Conservation (phyloP, 2,329 filamentous ascomycete genomes). For the Epichloe coenophiala region DNA sequence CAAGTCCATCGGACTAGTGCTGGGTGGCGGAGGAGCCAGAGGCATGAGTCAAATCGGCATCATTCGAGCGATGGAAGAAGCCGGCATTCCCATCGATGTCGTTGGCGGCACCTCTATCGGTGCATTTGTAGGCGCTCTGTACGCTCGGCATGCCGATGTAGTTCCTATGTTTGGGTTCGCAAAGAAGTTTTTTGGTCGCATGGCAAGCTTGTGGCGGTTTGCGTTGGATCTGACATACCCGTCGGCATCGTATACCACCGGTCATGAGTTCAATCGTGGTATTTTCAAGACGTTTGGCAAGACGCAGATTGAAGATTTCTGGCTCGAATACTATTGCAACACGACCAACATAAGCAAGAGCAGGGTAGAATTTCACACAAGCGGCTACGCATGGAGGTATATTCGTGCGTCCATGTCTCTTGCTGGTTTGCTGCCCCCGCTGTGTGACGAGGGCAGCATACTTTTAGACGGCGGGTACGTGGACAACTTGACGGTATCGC, state of each 20-base stretch:
- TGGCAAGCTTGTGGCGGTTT: conserved; percentile 99
- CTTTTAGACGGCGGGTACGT: conserved; percentile 92
- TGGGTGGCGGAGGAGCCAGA: conserved; percentile 84
- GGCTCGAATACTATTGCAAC: conserved; percentile 98
- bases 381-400: conserved; percentile 95
- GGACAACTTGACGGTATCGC: conserved; percentile 89
- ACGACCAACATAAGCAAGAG: conserved; percentile 98
- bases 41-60: conserved; percentile 89
- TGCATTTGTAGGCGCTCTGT: conserved; percentile 86
- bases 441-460: conserved; percentile 96
- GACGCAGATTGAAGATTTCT: conserved; percentile 96
- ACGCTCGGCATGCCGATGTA: conserved; percentile 89
- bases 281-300: conserved; percentile 98
- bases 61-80: conserved; percentile 88
- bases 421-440: conserved; percentile 77
- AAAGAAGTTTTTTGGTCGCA: conserved; percentile 96
- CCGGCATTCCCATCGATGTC: conserved; percentile 89
- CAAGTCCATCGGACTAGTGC: conserved; percentile 84
- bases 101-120: conserved; percentile 94
- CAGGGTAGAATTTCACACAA: conserved; percentile 82
- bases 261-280: conserved; percentile 95
- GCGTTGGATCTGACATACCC: conserved; percentile 92
- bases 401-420: conserved; percentile 94
- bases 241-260: conserved; percentile 91
- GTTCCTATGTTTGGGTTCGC: conserved; percentile 94